These are phyloP conservation scores for Scleromitrula shiraiana DNA, from an alignment of 2,329 filamentous ascomycete genomes.

Conservation along the genomic window DNA sequence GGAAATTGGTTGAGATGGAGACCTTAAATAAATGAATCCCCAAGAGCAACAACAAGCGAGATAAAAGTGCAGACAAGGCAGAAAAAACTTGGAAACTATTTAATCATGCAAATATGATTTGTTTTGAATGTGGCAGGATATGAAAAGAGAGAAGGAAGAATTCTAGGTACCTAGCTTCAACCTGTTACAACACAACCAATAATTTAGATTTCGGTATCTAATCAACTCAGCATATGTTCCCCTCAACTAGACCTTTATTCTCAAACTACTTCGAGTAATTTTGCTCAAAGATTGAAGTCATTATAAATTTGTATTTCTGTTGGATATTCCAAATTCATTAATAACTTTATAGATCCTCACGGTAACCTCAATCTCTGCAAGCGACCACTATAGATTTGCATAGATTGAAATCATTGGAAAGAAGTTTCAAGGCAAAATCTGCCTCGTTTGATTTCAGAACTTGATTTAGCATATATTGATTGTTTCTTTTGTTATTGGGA, in stretches of 20 bases:
- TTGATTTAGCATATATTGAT: not conserved
- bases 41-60: not conserved
- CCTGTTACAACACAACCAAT: not conserved
- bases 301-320: not conserved
- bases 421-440: not conserved
- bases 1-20: not conserved
- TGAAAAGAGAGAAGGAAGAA: too few species aligned
- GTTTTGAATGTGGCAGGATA: too few species aligned
- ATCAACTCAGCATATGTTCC: not conserved
- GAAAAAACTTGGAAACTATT: too few species aligned
- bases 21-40: slow-evolving; percentile 1
- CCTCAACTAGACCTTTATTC: not conserved
- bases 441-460: not conserved
- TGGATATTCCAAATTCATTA: not conserved
- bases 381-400: not conserved
- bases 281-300: not conserved
- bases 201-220: not conserved
- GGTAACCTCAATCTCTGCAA: not conserved
- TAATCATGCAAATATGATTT: too few species aligned
- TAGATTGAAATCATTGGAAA: not conserved
- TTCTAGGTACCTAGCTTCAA: too few species aligned
- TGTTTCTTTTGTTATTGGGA: not conserved
- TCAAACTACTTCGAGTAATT: not conserved
- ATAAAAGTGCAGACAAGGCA: not conserved
- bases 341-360: not conserved